Evolutionary conservation across 306 rosid genomes (phyloP).

Genomic region (Castanospermum australe): DNA sequence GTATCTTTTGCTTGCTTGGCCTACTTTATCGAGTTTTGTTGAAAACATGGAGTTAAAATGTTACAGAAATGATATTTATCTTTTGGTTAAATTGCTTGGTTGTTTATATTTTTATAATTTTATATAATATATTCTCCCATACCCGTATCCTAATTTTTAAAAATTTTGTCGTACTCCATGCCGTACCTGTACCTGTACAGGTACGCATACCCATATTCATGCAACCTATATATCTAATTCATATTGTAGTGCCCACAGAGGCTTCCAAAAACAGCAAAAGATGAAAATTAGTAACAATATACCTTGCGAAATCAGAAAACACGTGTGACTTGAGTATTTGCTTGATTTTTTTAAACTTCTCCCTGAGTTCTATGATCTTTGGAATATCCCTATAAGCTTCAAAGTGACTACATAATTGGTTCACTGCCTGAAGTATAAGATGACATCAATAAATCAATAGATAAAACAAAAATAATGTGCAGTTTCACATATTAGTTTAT

Average conservation of each 20-base stretch:
- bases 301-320: constrained; percentile 97
- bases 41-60: too few species aligned
- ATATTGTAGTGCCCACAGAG: neutral
- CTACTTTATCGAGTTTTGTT: too few species aligned
- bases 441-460: constrained; percentile 7
- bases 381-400: constrained; percentile 98
- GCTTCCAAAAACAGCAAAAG: constrained; percentile 21
- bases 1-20: too few species aligned
- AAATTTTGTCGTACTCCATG: too few species aligned
- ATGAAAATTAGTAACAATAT: constrained; percentile 27
- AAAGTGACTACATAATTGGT: constrained; percentile 95
- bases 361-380: constrained; percentile 95
- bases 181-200: too few species aligned
- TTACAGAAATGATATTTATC: too few species aligned
- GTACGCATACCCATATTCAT: too few species aligned
- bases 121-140: too few species aligned
- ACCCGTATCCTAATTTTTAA: too few species aligned
- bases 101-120: too few species aligned
- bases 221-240: constrained; percentile 4
- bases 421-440: constrained; percentile 83
- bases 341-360: constrained; percentile 97
- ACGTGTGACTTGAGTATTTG: constrained; percentile 98
- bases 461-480: constrained; percentile 1
- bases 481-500: constrained; percentile 2
- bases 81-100: too few species aligned